These are phyloP conservation scores for Microbotryum intermedium DNA, from an alignment of 1,284 basidiomycete species.

Conservation along the genomic window DNA sequence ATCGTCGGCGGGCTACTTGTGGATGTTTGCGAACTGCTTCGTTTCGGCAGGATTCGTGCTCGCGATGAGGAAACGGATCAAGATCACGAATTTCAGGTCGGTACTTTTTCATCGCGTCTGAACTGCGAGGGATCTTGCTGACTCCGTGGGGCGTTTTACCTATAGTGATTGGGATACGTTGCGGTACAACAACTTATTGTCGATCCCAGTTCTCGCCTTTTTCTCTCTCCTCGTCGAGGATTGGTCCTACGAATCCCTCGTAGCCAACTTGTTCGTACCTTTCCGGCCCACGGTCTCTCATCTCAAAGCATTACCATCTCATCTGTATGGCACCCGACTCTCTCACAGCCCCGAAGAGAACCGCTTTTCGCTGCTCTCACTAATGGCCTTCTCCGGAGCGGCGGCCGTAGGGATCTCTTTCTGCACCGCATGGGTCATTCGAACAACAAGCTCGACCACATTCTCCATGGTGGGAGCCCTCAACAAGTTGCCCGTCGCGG, in stretches of 20 bases:
- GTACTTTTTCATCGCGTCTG: background rate
- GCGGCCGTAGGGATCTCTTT: conserved; percentile 97
- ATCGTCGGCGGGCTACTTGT: conserved; percentile 57
- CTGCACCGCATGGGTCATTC: conserved; percentile 97
- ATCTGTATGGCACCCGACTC: background rate
- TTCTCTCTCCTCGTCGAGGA: conserved; percentile 82
- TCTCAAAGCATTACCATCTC: conserved; percentile 37
- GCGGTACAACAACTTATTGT: conserved; percentile 98
- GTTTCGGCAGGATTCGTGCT: conserved; percentile 76
- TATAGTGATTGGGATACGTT: conserved; percentile 65
- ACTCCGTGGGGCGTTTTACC: background rate
- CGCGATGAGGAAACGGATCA: conserved; percentile 95
- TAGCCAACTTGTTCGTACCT: conserved; percentile 65
- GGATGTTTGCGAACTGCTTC: conserved; percentile 92
- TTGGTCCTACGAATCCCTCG: conserved; percentile 73
- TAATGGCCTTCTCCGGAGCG: conserved; percentile 91
- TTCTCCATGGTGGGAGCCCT: conserved; percentile 99
- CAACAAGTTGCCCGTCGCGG: conserved; percentile 96
- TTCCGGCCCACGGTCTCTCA: background rate
- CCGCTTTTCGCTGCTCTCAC: conserved; percentile 67
- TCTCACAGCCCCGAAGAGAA: conserved; percentile 65
- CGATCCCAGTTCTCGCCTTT: conserved; percentile 72
- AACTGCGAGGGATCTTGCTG: too few species aligned
- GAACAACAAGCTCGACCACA: conserved; percentile 91
- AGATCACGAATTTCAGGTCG: conserved; percentile 82